These are phyloP conservation scores for Tetrapyrgos nigripes DNA, from an alignment of 1,284 basidiomycete species.

Conservation along the genomic window DNA sequence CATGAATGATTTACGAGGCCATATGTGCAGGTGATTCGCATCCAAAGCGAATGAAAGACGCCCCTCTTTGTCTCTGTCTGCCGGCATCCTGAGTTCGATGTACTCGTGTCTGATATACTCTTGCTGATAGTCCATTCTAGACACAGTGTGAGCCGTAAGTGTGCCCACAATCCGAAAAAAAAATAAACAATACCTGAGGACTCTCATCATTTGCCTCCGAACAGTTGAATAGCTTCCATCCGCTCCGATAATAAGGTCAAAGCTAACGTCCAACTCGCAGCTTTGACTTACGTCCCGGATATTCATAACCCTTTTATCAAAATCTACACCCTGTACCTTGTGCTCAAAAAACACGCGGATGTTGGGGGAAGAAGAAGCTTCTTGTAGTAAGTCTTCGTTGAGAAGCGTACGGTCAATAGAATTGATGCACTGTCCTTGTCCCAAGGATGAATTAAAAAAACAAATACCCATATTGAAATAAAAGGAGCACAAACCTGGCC, in stretches of 20 bases:
- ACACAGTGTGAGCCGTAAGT: slow-evolving; percentile 12
- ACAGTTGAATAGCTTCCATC: slow-evolving; percentile 91
- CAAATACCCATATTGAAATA: neutral
- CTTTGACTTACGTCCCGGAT: slow-evolving; percentile 52
- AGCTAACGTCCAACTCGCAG: slow-evolving; percentile 55
- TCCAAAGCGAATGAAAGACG: slow-evolving; percentile 82
- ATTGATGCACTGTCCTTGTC: slow-evolving; percentile 78
- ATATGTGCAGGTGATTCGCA: slow-evolving; percentile 97
- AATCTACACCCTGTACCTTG: slow-evolving; percentile 77
- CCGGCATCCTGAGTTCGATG: slow-evolving; percentile 94
- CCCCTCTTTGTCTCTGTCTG: slow-evolving; percentile 69
- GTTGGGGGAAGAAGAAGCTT: slow-evolving; percentile 66
- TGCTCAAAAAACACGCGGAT: slow-evolving; percentile 82
- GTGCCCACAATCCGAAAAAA: slow-evolving; percentile 19
- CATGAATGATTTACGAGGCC: slow-evolving; percentile 99
- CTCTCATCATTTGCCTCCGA: slow-evolving; percentile 88
- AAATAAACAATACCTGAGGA: slow-evolving; percentile 70
- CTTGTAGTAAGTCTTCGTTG: slow-evolving; percentile 84
- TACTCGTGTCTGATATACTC: slow-evolving; percentile 96
- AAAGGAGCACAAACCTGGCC: slow-evolving; percentile 70
- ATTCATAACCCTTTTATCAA: slow-evolving; percentile 68
- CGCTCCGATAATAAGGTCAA: slow-evolving; percentile 88
- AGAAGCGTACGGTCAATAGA: slow-evolving; percentile 90
- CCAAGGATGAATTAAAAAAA: slow-evolving; percentile 19
- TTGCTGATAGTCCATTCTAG: slow-evolving; percentile 92